Conservation (phyloP, 805 yeast genomes). For the Alloascoidea hylecoeti region DNA sequence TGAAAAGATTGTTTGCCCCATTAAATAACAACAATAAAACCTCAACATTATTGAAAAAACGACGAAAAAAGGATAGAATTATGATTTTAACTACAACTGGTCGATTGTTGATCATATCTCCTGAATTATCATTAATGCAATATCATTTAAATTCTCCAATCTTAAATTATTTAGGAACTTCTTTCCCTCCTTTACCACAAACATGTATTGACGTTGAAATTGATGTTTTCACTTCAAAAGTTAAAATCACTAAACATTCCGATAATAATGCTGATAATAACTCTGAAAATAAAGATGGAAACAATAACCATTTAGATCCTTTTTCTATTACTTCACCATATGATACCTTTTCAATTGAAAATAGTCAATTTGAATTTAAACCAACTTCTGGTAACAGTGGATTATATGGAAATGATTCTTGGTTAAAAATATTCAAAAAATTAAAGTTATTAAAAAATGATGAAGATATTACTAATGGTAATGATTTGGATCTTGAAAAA, state of each 20-base stretch:
- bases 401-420: background rate
- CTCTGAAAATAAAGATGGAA: background rate
- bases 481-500: too few species aligned
- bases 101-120: constrained; percentile 15
- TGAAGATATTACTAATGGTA: too few species aligned
- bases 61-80: constrained; percentile 13
- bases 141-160: background rate
- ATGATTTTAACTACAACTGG: constrained; percentile 20
- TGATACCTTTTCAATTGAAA: background rate
- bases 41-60: background rate
- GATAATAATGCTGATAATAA: background rate
- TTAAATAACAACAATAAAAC: constrained; percentile 5
- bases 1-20: constrained; percentile 15
- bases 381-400: background rate
- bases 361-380: background rate
- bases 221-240: background rate
- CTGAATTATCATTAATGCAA: constrained; percentile 8
- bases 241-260: background rate
- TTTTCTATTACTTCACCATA: background rate
- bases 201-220: constrained; percentile 1
- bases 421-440: background rate
- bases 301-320: background rate
- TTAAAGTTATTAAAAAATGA: background rate
- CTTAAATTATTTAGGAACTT: background rate
- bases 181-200: constrained; percentile 1